Percentiles rank a stretch among this genome's conserved stretches.
phyloP scores from a whole-genome alignment of 78 protist species.

The Andalucia godoyi region DNA sequence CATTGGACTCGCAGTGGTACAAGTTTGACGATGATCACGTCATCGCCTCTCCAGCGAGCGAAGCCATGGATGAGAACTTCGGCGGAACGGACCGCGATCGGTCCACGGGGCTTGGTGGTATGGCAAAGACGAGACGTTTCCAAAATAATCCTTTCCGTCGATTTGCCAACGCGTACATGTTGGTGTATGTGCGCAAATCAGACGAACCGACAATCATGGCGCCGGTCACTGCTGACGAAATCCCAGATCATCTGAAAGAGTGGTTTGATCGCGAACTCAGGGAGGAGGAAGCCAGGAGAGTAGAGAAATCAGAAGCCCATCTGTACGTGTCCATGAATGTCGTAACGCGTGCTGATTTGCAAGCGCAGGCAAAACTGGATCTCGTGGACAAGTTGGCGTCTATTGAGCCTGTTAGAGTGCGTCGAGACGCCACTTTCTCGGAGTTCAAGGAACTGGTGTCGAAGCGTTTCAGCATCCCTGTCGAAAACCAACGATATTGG shows the following conservation, averaged over 20 bases:
- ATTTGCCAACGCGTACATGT: slow-evolving; percentile 71
- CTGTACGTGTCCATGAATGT: neutral
- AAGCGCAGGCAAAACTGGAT: neutral
- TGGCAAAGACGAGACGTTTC: neutral
- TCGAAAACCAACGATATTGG: slow-evolving; percentile 1
- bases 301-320: slow-evolving; percentile 14
- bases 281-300: slow-evolving; percentile 11
- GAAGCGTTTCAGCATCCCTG: neutral
- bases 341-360: neutral
- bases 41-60: neutral
- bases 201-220: slow-evolving; percentile 9
- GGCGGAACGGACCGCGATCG: too few species aligned
- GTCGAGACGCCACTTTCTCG: neutral
- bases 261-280: slow-evolving; percentile 3
- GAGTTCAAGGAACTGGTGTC: neutral
- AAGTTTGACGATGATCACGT: slow-evolving; percentile 56
- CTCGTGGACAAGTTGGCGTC: neutral
- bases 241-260: slow-evolving; percentile 11
- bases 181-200: slow-evolving; percentile 65
- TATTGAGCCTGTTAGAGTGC: neutral
- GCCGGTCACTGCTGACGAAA: slow-evolving; percentile 22
- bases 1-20: slow-evolving; percentile 28
- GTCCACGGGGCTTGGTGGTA: too few species aligned
- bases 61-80: slow-evolving; percentile 61
- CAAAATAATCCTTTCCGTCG: neutral